These are phyloP conservation scores for Talaromyces marneffei DNA, from an alignment of 2,329 filamentous ascomycete species.

Conservation along the genomic window DNA sequence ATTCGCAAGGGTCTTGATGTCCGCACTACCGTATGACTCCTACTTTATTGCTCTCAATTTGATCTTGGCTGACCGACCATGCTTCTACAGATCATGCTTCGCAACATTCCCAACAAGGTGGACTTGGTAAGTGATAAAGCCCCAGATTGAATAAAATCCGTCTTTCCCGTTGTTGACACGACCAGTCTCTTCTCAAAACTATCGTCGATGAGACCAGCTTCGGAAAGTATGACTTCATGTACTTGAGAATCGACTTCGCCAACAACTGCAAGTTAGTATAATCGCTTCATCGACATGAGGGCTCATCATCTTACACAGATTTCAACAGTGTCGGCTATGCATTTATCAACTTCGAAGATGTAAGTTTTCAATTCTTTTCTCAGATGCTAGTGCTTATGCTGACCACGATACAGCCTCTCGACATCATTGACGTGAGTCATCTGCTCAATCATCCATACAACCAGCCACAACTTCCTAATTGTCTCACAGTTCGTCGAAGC, in stretches of 20 bases:
- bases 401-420: constrained; percentile 53
- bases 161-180: constrained; percentile 8
- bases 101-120: constrained; percentile 90
- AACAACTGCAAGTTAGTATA: constrained; percentile 74
- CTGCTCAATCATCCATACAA: background rate
- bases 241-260: constrained; percentile 81
- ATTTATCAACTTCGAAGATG: constrained; percentile 89
- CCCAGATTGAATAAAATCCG: background rate
- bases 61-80: constrained; percentile 13
- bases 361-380: constrained; percentile 39
- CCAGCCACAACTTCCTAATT: background rate
- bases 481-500: constrained; percentile 61
- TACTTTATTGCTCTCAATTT: background rate
- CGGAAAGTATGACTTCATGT: constrained; percentile 91
- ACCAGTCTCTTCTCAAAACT: constrained; percentile 63
- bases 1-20: constrained; percentile 60
- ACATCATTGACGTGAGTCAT: constrained; percentile 64
- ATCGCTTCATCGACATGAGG: background rate
- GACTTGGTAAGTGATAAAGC: constrained; percentile 48
- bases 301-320: background rate
- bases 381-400: constrained; percentile 23
- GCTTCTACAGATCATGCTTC: constrained; percentile 69
- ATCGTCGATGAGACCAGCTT: constrained; percentile 73
- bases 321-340: constrained; percentile 83
- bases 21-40: constrained; percentile 60